A percentile compares a stretch with the other conserved stretches of the same genome.
Evolutionary conservation across 495 filamentous ascomycete genomes (phyloP).

Genomic region (Eremomyces bilateralis): DNA sequence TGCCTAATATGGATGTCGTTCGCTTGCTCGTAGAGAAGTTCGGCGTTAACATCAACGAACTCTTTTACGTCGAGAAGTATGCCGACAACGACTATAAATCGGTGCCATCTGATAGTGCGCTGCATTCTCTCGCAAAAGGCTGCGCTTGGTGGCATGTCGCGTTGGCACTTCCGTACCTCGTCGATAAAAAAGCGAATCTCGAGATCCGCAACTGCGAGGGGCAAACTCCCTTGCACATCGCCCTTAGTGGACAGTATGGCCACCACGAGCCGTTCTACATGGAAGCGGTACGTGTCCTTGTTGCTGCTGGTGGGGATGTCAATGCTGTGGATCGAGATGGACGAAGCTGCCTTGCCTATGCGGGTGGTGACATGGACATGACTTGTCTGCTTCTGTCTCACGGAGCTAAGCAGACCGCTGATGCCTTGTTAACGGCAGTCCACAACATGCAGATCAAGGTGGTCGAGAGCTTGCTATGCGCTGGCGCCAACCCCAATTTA

Average conservation of each 20-base stretch:
- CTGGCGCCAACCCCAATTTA: no score
- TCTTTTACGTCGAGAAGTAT: no score
- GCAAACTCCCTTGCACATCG: slow-evolving; percentile 22
- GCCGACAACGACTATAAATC: no score
- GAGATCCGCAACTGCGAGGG: slow-evolving; percentile 17
- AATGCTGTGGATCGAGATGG: slow-evolving; percentile 15
- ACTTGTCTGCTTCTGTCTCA: slow-evolving; percentile 2
- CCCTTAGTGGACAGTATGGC: slow-evolving; percentile 8
- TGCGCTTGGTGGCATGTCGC: slow-evolving; percentile 24
- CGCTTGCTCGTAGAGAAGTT: slow-evolving; percentile 22
- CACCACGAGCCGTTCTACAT: slow-evolving; percentile 2
- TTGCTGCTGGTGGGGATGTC: slow-evolving; percentile 20
- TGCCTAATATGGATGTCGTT: slow-evolving; percentile 24
- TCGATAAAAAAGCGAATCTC: slow-evolving; percentile 22
- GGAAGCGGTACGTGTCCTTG: slow-evolving; percentile 14
- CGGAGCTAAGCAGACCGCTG: no score
- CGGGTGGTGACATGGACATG: not conserved
- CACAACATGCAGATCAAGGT: no score
- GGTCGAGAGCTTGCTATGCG: no score
- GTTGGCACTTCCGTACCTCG: slow-evolving; percentile 22
- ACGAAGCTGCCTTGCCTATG: slow-evolving; percentile 2
- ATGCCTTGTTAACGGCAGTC: no score
- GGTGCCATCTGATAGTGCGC: slow-evolving; percentile 13
- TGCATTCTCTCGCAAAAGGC: slow-evolving; percentile 20
- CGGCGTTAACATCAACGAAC: slow-evolving; percentile 18